Conservation (phyloP, 2,329 filamentous ascomycete species). For the Sarocladiaceae sp. region DNA sequence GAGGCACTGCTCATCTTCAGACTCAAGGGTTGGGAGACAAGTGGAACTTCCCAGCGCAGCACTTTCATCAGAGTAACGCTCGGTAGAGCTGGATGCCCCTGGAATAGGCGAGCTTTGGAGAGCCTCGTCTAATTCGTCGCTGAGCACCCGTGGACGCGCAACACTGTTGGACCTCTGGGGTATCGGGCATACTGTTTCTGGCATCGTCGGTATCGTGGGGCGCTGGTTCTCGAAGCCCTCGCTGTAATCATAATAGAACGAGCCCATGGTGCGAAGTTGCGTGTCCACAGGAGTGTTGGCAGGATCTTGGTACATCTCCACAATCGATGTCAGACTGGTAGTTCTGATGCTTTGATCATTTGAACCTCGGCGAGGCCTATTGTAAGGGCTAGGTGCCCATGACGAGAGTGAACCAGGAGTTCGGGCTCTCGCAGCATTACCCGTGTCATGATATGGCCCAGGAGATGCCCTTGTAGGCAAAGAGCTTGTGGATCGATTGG, state of each 20-base stretch:
- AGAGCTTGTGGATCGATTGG: slow-evolving; percentile 36
- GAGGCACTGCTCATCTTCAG: background rate
- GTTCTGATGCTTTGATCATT: slow-evolving; percentile 36
- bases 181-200: slow-evolving; percentile 26
- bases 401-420: slow-evolving; percentile 32
- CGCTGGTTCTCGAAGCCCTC: slow-evolving; percentile 41
- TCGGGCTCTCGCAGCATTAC: slow-evolving; percentile 21
- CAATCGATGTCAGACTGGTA: slow-evolving; percentile 45
- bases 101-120: slow-evolving; percentile 9
- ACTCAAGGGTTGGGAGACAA: background rate
- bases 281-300: slow-evolving; percentile 21
- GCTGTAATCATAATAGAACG: slow-evolving; percentile 50
- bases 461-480: slow-evolving; percentile 28
- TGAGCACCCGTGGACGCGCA: slow-evolving; percentile 21
- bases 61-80: background rate
- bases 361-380: slow-evolving; percentile 29
- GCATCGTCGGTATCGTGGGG: slow-evolving; percentile 14
- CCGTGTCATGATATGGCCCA: slow-evolving; percentile 17
- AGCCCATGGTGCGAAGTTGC: slow-evolving; percentile 24
- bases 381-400: slow-evolving; percentile 22
- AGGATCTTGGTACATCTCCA: slow-evolving; percentile 40
- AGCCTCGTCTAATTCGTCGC: slow-evolving; percentile 13
- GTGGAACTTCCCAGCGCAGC: background rate
- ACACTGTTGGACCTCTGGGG: slow-evolving; percentile 20
- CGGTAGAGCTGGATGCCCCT: background rate